Evolutionary conservation across 805 yeast species (phyloP).

Genomic region (Jamesozyma spencerorum): DNA sequence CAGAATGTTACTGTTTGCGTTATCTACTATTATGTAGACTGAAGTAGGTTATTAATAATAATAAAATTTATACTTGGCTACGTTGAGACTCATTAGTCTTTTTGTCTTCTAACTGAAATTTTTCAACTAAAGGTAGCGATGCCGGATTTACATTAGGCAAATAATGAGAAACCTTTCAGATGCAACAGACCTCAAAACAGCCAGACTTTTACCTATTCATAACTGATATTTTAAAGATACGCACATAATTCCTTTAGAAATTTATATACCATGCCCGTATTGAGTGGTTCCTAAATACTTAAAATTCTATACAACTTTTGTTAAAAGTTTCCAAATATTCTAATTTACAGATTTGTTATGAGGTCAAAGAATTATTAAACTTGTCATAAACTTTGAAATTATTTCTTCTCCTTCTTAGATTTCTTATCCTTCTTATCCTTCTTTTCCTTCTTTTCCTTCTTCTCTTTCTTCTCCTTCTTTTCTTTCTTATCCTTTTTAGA

Average conservation of each 20-base stretch:
- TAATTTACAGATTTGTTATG: constrained; percentile 17
- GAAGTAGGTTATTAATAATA: neutral
- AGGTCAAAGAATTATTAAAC: neutral
- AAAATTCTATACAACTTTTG: neutral
- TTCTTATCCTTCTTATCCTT: constrained; percentile 28
- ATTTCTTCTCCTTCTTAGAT: constrained; percentile 26
- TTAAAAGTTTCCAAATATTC: constrained; percentile 5
- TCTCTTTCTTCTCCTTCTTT: constrained; percentile 20
- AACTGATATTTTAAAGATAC: too few species aligned
- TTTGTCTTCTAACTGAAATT: too few species aligned
- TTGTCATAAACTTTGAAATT: neutral
- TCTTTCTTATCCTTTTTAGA: constrained; percentile 31
- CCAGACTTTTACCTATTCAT: too few species aligned
- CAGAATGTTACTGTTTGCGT: neutral
- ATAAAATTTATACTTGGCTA: too few species aligned
- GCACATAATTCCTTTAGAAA: neutral
- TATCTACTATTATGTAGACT: neutral
- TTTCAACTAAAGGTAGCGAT: too few species aligned
- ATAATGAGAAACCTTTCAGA: too few species aligned
- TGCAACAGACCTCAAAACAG: too few species aligned
- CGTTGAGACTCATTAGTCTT: too few species aligned
- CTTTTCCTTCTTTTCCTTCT: constrained; percentile 29
- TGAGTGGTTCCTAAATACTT: neutral
- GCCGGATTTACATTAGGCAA: too few species aligned
- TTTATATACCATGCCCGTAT: neutral